These are phyloP conservation scores for Cadophora luteo-olivacea DNA, from an alignment of 2,329 filamentous ascomycete species.

Conservation along the genomic window DNA sequence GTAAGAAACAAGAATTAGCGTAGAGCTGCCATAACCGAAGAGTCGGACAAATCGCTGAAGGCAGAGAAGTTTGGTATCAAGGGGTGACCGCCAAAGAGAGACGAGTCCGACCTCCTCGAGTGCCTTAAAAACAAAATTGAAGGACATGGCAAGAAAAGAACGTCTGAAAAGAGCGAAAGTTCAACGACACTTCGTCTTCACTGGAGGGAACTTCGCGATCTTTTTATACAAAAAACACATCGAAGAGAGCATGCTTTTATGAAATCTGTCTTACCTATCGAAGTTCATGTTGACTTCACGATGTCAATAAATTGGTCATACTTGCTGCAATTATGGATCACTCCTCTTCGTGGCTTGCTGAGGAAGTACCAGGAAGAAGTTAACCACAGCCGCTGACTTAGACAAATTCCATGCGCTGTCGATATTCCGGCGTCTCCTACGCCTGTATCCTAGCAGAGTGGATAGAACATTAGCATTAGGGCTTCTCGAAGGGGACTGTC, in stretches of 20 bases:
- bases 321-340: conserved; percentile 4
- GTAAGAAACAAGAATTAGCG: conserved; percentile 62
- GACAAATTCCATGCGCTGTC: background rate
- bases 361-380: background rate
- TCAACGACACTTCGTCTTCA: background rate
- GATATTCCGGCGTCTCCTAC: background rate
- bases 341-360: conserved; percentile 13
- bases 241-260: background rate
- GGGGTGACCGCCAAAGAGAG: conserved; percentile 50
- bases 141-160: background rate
- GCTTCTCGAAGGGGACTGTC: background rate
- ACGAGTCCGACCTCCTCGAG: conserved; percentile 52
- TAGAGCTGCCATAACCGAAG: conserved; percentile 66
- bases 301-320: conserved; percentile 8
- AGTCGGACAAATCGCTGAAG: conserved; percentile 65
- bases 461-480: background rate
- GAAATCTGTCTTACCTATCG: background rate
- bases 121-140: conserved; percentile 17
- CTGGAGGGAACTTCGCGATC: background rate
- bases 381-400: background rate
- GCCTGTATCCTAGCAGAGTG: background rate
- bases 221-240: background rate
- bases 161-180: background rate
- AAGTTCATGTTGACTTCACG: background rate
- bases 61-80: conserved; percentile 63